Evolutionary conservation across 176 grass and related monocot genomes (phyloP), one percentile per base, ranked within the genome.

Genomic region (Oryza brachyantha): DNA sequence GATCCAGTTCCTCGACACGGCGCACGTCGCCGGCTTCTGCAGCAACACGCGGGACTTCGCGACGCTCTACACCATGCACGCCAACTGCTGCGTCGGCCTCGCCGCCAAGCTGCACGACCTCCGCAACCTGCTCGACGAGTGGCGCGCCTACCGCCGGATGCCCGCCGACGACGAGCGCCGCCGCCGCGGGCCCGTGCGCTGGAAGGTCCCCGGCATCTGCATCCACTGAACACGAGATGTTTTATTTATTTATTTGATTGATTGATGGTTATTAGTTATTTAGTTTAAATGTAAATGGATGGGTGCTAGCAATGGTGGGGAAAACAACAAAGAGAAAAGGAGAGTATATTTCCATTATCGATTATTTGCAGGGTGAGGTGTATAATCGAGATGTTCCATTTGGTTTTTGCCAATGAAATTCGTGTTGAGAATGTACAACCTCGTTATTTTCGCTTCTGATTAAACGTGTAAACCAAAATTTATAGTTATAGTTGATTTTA

Each of bases 1-100:
- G 17, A 78, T 97, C 48, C 89, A 89, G 77, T 97, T 97, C 82
- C 81, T 93, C 4, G 85, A 89, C 79, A 91, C 91, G 17, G 65
- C 40, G 3, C 84, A 91, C 75, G 85, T 88, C 70, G 87, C 79
- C 41, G 94, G 94, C 0, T 89, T 97, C 77, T 97, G 94, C 75
- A 86, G 89, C 76, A 85, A 65, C 77, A 86, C 83, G 5, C 85
- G 88, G 4, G 91, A 97, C 66, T 86, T 93, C 77, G 79, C 86
- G 70, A 91, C 85, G 39, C 79, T 93, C 37, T 97, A 87, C 84
- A 97, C 91, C 28, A 91, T 97, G 85, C 86, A 88, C 48, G 88
- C 90, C 21, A 97, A 97, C 29, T 97, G 93, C 32, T 90, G 85
- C 6, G 80, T 93, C 9, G 83, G 90, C 7, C 64, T 93, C 9